phyloP scores from a whole-genome alignment of 2,329 filamentous ascomycete species.

The Setomelanomma holmii region DNA sequence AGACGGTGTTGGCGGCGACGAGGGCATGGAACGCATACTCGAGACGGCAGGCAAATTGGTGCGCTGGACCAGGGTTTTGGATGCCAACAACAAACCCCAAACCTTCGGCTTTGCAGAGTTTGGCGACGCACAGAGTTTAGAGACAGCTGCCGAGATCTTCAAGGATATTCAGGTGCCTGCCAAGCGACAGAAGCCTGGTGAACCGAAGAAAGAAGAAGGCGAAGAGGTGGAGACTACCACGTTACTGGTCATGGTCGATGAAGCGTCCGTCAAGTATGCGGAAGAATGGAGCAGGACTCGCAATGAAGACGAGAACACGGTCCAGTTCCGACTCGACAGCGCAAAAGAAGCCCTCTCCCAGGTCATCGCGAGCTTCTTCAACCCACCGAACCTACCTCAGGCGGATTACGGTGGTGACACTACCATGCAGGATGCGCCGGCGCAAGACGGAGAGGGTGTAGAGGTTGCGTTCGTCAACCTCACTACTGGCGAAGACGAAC shows the following conservation, averaged over 20 bases:
- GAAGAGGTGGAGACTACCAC: constrained; percentile 69
- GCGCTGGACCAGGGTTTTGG: constrained; percentile 81
- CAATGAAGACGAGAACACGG: constrained; percentile 67
- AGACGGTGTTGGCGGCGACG: constrained; percentile 76
- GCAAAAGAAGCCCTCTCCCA: constrained; percentile 72
- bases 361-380: constrained; percentile 74
- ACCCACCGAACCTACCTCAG: constrained; percentile 58
- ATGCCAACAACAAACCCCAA: constrained; percentile 80
- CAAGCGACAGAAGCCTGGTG: constrained; percentile 70
- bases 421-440: constrained; percentile 68
- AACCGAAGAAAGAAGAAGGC: constrained; percentile 50
- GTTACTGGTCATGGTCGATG: constrained; percentile 76
- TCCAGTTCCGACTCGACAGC: constrained; percentile 72
- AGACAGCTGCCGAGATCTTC: constrained; percentile 83
- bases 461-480: constrained; percentile 92
- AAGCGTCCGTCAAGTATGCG: constrained; percentile 83
- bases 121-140: constrained; percentile 87
- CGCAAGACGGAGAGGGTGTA: constrained; percentile 66
- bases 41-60: constrained; percentile 78
- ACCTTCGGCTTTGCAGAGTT: constrained; percentile 96
- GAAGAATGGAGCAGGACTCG: constrained; percentile 76
- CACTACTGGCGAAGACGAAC: constrained; percentile 77
- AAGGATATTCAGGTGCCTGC: constrained; percentile 81
- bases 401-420: constrained; percentile 71
- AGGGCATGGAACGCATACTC: constrained; percentile 79